Percentiles rank a stretch among this genome's conserved stretches.
These are phyloP conservation scores for Ciborinia camelliae DNA, from an alignment of 2,329 filamentous ascomycete species.

Conservation along the genomic window DNA sequence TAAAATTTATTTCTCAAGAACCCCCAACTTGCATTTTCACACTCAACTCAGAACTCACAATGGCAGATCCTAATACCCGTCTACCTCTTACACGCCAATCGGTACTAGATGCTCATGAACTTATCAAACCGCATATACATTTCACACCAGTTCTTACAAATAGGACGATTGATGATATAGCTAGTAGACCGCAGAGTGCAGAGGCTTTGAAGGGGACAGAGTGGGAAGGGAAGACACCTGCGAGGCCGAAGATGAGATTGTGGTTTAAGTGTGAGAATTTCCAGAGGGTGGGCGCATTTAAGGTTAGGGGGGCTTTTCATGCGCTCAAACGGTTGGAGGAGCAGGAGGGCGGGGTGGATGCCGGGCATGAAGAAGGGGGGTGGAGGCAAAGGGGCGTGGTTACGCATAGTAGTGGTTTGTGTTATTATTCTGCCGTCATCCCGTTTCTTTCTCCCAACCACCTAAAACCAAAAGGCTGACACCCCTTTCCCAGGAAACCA, in stretches of 20 bases:
- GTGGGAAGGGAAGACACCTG: slow-evolving; percentile 55
- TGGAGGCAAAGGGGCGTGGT: slow-evolving; percentile 68
- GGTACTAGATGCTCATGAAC: slow-evolving; percentile 65
- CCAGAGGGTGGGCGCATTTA: slow-evolving; percentile 89
- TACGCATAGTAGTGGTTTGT: slow-evolving; percentile 81
- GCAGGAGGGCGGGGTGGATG: slow-evolving; percentile 59
- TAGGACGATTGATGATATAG: slow-evolving; percentile 68
- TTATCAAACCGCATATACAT: slow-evolving; percentile 76
- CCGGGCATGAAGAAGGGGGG: slow-evolving; percentile 57
- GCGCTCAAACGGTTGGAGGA: slow-evolving; percentile 67
- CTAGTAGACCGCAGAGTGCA: slow-evolving; percentile 63
- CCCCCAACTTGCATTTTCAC: not conserved
- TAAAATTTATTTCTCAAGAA: not conserved
- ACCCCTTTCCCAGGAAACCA: slow-evolving; percentile 68
- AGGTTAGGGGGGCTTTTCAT: slow-evolving; percentile 86
- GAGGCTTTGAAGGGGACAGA: slow-evolving; percentile 53
- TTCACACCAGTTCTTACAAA: slow-evolving; percentile 80
- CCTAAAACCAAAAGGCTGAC: not conserved
- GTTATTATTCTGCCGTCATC: not conserved
- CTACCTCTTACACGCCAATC: slow-evolving; percentile 69
- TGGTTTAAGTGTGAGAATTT: slow-evolving; percentile 97
- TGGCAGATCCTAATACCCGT: slow-evolving; percentile 53
- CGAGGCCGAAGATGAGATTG: slow-evolving; percentile 64
- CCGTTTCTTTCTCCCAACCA: not conserved
- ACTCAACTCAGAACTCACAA: slow-evolving; percentile 29